Base-by-base conservation (phyloP, 2,329 filamentous ascomycete species). In the Neoscytalidium dimidiatum region DNA sequence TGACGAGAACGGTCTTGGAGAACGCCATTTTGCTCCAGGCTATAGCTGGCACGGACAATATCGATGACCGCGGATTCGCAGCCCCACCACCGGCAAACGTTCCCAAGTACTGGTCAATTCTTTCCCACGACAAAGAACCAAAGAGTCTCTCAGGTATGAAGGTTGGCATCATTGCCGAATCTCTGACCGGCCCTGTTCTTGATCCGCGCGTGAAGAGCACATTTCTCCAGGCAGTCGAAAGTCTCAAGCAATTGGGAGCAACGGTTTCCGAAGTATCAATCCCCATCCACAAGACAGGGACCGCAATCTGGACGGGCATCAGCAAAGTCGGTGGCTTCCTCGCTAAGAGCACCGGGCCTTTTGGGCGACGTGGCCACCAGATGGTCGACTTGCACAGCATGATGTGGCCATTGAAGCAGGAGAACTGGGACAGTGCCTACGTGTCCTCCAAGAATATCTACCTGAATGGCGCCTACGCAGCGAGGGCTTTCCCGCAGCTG, bases 381-480 rank as follows among this genome's bases (percentile, higher is more conserved):
- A 78, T 85, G 70, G 80, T 80, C 1, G 81, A 84, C n/a, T 79
- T 86, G 35, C 83, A 86, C 66, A 71, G 76, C 4, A 76, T 81
- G 3, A 75, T 84, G 21, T 77, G 83, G 4, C 81, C 81, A 0
- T 81, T 80, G 77, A 80, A 76, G 0, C 75, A 80, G 26, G 74
- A 80, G 6, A 81, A 79, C 60, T 87, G 85, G 71, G 78, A 84
- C 43, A 80, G 83, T 38, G 77, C 84, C 1, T 85, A 84, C 69
- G 81, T 78, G 14, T 81, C 82, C 0, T 85, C 84, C 0, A 85
- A 85, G 67, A 86, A 86, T 67, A 84, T 83, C 3, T 80, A 84
- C 52, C 79, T 85, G 53, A 84, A 85, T 56, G 84, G 83, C 0
- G 69, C 82, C 0, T 85, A 85, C 58, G 75, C 83, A 0, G 69